phyloP scores from a whole-genome alignment of 345 rosid species.

The Trapa bicornis region DNA sequence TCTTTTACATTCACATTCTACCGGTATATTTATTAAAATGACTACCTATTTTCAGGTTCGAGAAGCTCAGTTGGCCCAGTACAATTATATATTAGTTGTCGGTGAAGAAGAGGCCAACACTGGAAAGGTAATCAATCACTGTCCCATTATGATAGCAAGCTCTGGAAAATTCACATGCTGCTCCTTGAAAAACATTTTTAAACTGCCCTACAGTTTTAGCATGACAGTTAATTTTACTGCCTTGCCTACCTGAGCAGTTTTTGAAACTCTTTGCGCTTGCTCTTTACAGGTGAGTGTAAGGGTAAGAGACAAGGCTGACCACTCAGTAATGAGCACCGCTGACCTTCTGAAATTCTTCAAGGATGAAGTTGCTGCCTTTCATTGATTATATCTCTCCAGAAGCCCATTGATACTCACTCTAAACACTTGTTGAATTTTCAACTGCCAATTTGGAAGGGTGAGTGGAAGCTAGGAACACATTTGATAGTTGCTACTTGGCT shows the following conservation, averaged over 20 bases:
- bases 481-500: too few species aligned
- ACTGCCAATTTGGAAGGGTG: not conserved
- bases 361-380: conserved; percentile 45
- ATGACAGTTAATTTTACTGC: not conserved
- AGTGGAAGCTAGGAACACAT: not conserved
- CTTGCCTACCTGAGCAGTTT: not conserved
- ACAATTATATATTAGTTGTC: conserved; percentile 86
- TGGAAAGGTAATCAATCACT: conserved; percentile 42
- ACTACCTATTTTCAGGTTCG: conserved; percentile 41
- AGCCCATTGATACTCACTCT: not conserved
- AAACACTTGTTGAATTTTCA: not conserved
- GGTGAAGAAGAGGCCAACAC: conserved; percentile 74
- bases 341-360: conserved; percentile 46
- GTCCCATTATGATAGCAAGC: not conserved
- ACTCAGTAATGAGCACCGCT: conserved; percentile 40
- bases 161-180: too few species aligned
- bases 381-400: conserved; percentile 9
- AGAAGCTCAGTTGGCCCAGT: conserved; percentile 92
- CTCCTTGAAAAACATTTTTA: not conserved
- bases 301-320: conserved; percentile 58
- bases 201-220: not conserved
- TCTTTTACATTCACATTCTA: not conserved
- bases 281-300: conserved; percentile 67
- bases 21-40: not conserved
- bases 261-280: not conserved